A percentile compares a stretch with the other conserved stretches of the same genome.
phyloP scores from a whole-genome alignment of 2,329 filamentous ascomycete species.

The Daldinia sp. region DNA sequence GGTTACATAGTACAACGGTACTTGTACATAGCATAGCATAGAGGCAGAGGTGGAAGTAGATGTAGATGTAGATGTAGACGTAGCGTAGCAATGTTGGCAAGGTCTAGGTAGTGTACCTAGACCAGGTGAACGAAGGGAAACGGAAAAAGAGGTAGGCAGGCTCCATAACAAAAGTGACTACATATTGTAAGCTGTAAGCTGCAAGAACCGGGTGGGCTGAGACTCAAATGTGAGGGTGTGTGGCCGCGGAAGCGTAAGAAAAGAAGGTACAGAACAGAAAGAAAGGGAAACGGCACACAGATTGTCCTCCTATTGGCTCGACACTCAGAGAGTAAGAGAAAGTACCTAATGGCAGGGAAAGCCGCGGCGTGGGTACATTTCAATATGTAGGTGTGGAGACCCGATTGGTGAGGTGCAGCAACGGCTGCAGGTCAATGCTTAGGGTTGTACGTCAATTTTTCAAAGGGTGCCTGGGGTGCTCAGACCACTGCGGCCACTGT shows the following conservation, averaged over 20 bases:
- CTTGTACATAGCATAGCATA: background rate
- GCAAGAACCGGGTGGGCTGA: conserved; percentile 35
- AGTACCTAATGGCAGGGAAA: conserved; percentile 17
- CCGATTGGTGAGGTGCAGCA: conserved; percentile 22
- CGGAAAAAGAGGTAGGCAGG: conserved; percentile 18
- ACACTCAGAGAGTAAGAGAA: background rate
- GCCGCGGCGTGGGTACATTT: conserved; percentile 15
- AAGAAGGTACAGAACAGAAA: conserved; percentile 20
- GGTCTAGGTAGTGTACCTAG: conserved; percentile 8
- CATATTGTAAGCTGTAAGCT: conserved; percentile 10
- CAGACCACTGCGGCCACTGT: conserved; percentile 36
- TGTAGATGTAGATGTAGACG: background rate
- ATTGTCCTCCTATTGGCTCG: conserved; percentile 9
- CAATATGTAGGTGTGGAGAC: conserved; percentile 20
- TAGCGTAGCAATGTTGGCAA: conserved; percentile 34
- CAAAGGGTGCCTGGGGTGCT: conserved; percentile 31
- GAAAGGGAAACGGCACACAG: conserved; percentile 21
- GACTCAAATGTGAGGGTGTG: conserved; percentile 19
- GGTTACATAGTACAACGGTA: conserved; percentile 28
- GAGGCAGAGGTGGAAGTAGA: background rate
- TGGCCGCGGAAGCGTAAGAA: conserved; percentile 11
- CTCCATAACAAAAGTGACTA: conserved; percentile 12
- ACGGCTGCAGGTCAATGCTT: conserved; percentile 21
- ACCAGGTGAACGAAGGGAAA: conserved; percentile 27
- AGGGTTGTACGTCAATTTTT: conserved; percentile 29